Conservation (phyloP, 768 basidiomycete species). For the Goffeauzyma gilvescens region DNA sequence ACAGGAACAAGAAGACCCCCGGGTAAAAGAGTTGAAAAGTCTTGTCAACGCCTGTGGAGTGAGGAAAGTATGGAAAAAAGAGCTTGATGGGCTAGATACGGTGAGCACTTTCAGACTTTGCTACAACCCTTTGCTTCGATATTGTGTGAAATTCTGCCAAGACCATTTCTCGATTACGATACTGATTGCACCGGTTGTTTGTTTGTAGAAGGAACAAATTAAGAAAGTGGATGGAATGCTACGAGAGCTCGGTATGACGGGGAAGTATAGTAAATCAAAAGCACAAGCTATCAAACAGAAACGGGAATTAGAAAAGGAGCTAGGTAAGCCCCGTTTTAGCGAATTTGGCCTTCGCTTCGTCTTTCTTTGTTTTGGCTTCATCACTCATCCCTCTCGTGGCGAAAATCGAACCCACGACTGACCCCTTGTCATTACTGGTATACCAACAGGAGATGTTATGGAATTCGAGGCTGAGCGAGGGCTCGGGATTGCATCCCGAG, state of each 20-base stretch:
- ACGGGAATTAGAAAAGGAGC: conserved; percentile 57
- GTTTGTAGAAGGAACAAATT: conserved; percentile 22
- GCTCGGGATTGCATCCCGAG: no score
- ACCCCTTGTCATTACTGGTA: no score
- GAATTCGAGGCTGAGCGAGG: conserved; percentile 22
- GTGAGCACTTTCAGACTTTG: conserved; percentile 12
- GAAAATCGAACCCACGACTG: no score
- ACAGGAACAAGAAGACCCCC: conserved; percentile 1
- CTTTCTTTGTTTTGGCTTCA: background rate
- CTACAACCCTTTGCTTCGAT: background rate
- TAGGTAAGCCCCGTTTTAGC: conserved; percentile 38
- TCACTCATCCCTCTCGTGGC: background rate
- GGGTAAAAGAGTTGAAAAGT: conserved; percentile 21
- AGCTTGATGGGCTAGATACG: conserved; percentile 17
- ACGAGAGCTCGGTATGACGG: conserved; percentile 49
- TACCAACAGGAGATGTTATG: conserved; percentile 20
- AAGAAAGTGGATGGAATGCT: conserved; percentile 13
- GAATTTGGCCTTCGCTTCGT: background rate
- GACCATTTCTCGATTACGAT: background rate
- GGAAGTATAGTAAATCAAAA: conserved; percentile 57
- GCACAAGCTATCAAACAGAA: conserved; percentile 54
- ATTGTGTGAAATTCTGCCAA: background rate
- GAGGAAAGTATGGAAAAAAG: conserved; percentile 26
- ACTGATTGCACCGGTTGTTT: no score
- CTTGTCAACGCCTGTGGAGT: conserved; percentile 26